These are phyloP conservation scores for Solanum megistacrolobum DNA, from an alignment of 257 asterid genomes.

Conservation along the genomic window DNA sequence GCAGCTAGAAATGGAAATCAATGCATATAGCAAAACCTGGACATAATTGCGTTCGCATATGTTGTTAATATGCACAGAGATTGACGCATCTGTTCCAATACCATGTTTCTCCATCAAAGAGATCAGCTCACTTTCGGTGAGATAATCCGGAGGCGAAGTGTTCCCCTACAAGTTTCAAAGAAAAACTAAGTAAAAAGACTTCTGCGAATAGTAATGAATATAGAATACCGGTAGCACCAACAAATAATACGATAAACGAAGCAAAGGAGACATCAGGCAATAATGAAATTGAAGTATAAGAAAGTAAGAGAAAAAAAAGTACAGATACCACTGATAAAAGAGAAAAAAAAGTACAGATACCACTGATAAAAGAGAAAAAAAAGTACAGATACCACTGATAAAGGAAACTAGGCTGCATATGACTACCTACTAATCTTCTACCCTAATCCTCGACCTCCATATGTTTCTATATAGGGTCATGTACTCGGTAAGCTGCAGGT, in stretches of 20 bases:
- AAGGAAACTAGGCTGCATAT: neutral
- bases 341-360: neutral
- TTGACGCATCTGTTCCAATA: conserved; percentile 94
- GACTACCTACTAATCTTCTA: neutral
- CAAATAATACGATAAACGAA: neutral
- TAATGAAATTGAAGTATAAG: neutral
- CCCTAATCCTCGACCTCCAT: neutral
- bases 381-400: neutral
- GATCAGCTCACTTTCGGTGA: conserved; percentile 81
- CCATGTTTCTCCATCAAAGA: conserved; percentile 91
- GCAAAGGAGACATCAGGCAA: neutral
- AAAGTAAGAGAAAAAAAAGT: neutral
- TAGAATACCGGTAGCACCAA: neutral
- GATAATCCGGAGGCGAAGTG: conserved; percentile 76
- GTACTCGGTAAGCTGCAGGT: neutral
- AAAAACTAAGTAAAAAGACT: neutral
- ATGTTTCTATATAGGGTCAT: neutral
- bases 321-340: neutral
- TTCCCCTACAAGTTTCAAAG: conserved; percentile 46
- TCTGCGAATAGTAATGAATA: neutral
- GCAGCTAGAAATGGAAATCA: neutral
- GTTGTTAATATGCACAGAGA: conserved; percentile 86
- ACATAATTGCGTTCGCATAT: conserved; percentile 84
- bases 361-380: neutral
- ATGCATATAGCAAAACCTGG: conserved; percentile 45